Percentiles rank a stretch among this genome's conserved stretches.
Conservation (phyloP, 352 stramenopile genomes). For the Phytopythium kandeliae region DNA sequence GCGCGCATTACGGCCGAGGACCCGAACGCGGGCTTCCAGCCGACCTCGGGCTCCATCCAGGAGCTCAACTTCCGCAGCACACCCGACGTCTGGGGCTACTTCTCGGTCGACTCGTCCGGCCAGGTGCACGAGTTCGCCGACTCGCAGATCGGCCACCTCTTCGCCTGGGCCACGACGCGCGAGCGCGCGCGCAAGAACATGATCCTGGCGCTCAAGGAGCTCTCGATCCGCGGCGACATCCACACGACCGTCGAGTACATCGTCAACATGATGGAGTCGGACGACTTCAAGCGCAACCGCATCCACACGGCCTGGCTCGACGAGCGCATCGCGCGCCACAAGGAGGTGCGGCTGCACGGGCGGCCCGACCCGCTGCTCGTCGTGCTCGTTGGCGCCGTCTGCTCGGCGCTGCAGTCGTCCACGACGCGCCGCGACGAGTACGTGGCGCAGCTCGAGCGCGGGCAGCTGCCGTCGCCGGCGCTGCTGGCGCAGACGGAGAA, state of each 20-base stretch:
- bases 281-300: slow-evolving; percentile 98
- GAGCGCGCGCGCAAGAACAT: slow-evolving; percentile 98
- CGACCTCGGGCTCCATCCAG: slow-evolving; percentile 95
- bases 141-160: slow-evolving; percentile 99
- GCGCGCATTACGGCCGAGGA: slow-evolving; percentile 99
- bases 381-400: slow-evolving; percentile 86
- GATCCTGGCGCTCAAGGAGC: slow-evolving; percentile 97
- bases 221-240: slow-evolving; percentile 99
- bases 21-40: slow-evolving; percentile 98
- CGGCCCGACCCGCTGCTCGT: slow-evolving; percentile 83
- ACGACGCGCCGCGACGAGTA: slow-evolving; percentile 72
- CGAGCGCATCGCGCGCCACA: slow-evolving; percentile 93
- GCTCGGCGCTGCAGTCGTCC: slow-evolving; percentile 76
- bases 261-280: slow-evolving; percentile 97
- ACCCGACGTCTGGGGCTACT: slow-evolving; percentile 99
- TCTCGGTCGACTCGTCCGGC: slow-evolving; percentile 98
- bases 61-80: slow-evolving; percentile 99
- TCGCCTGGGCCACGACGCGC: slow-evolving; percentile 94
- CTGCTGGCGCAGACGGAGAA: slow-evolving; percentile 82
- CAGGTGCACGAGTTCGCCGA: slow-evolving; percentile 99
- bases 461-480: slow-evolving; percentile 89
- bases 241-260: slow-evolving; percentile 99
- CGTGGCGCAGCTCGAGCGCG: slow-evolving; percentile 78
- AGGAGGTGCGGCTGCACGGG: slow-evolving; percentile 82
- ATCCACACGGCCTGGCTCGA: slow-evolving; percentile 99